phyloP scores from a whole-genome alignment of 2,329 filamentous ascomycete genomes.

The Colletotrichum acutatum region DNA sequence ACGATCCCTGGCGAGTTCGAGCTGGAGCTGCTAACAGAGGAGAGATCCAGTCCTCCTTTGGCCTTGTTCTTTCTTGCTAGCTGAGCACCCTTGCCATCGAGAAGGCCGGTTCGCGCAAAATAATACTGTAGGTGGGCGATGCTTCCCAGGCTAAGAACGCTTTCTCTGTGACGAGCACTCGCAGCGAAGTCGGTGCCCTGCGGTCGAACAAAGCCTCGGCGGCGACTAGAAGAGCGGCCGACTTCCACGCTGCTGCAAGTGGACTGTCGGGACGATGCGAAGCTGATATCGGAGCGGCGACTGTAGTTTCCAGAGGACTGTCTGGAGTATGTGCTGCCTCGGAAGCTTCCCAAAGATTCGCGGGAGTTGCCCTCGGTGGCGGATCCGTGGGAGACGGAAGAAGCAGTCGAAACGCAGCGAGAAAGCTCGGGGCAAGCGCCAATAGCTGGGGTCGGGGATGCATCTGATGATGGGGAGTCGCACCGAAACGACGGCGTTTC shows the following conservation, averaged over 20 bases:
- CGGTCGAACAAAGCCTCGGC: constrained; percentile 88
- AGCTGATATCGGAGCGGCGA: constrained; percentile 56
- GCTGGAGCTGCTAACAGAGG: constrained; percentile 50
- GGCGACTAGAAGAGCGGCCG: constrained; percentile 51
- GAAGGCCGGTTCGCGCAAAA: constrained; percentile 91
- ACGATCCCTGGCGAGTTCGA: constrained; percentile 51
- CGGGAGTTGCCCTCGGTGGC: constrained; percentile 59
- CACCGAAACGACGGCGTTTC: constrained; percentile 53
- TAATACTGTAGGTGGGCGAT: constrained; percentile 99
- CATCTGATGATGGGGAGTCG: constrained; percentile 73
- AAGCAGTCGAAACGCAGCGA: constrained; percentile 72
- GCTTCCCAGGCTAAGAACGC: constrained; percentile 94
- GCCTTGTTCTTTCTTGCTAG: constrained; percentile 78
- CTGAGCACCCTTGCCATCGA: constrained; percentile 93
- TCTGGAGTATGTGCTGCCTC: constrained; percentile 68
- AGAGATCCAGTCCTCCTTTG: constrained; percentile 69
- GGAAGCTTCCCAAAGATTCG: constrained; percentile 67
- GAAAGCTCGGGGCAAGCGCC: constrained; percentile 68
- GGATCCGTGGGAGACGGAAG: constrained; percentile 68
- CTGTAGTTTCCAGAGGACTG: constrained; percentile 71
- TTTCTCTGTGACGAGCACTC: constrained; percentile 90
- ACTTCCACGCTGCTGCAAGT: constrained; percentile 55
- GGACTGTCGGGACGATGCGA: constrained; percentile 56
- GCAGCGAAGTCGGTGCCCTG: constrained; percentile 90
- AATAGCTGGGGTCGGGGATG: constrained; percentile 71